A percentile compares a stretch with the other conserved stretches of the same genome.
These are phyloP conservation scores for Daldinia grandis DNA, from an alignment of 495 filamentous ascomycete species.

Conservation along the genomic window DNA sequence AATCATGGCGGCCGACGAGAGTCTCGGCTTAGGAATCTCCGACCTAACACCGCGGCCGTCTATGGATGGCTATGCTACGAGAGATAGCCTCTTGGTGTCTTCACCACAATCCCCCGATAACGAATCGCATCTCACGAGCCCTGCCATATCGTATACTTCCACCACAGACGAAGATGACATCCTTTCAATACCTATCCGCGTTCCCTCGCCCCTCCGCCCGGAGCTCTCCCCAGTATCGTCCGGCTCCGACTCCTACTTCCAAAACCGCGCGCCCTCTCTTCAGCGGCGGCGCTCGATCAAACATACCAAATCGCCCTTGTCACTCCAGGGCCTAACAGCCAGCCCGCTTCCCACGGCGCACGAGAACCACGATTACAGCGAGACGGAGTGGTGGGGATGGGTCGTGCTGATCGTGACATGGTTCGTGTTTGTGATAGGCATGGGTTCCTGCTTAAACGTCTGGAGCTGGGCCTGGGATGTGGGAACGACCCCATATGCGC, in stretches of 20 bases:
- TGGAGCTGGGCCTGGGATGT: slow-evolving; percentile 99
- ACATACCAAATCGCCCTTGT: slow-evolving; percentile 69
- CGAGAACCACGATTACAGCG: slow-evolving; percentile 81
- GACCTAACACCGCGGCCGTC: slow-evolving; percentile 58
- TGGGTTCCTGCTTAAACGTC: slow-evolving; percentile 95
- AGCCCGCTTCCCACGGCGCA: slow-evolving; percentile 53
- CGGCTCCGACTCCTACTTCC: slow-evolving; percentile 73
- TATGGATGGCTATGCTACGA: slow-evolving; percentile 51
- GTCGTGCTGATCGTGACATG: slow-evolving; percentile 88
- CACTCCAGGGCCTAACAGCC: slow-evolving; percentile 55
- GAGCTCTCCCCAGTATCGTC: slow-evolving; percentile 62
- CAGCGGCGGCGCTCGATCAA: slow-evolving; percentile 61
- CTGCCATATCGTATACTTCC: slow-evolving; percentile 68
- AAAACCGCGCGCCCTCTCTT: slow-evolving; percentile 48
- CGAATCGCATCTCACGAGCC: slow-evolving; percentile 58
- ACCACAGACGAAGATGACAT: slow-evolving; percentile 85
- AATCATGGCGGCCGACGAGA: slow-evolving; percentile 15
- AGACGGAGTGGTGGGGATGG: slow-evolving; percentile 98
- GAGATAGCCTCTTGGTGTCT: slow-evolving; percentile 45
- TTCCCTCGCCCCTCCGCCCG: slow-evolving; percentile 47
- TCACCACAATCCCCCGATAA: slow-evolving; percentile 31
- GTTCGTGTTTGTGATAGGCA: slow-evolving; percentile 93
- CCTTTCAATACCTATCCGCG: slow-evolving; percentile 49
- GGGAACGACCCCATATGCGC: slow-evolving; percentile 92
- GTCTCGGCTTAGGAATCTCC: slow-evolving; percentile 59